Evolutionary conservation across 768 basidiomycete genomes (phyloP).

Genomic region (Aureoboletus auriporus): DNA sequence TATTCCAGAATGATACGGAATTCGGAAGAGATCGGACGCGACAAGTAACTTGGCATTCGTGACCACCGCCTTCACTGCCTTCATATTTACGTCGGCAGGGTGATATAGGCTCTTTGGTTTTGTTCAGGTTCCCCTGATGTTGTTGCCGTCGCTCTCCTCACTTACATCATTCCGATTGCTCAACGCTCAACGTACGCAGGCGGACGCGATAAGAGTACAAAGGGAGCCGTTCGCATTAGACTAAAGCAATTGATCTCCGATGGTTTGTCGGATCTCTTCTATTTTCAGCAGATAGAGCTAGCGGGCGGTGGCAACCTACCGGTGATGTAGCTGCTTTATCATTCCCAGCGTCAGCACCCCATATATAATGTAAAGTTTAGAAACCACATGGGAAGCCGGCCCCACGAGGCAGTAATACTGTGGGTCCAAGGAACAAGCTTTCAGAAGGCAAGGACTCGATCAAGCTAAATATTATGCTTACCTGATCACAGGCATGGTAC

Average conservation of each 20-base stretch:
- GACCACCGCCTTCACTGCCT: neutral
- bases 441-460: neutral
- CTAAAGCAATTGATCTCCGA: conserved; percentile 4
- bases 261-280: neutral
- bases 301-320: neutral
- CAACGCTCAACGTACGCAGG: neutral
- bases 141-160: conserved; percentile 2
- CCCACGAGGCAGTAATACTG: neutral
- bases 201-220: neutral
- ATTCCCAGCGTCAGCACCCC: no score
- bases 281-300: neutral
- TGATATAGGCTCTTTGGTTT: conserved; percentile 16
- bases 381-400: neutral
- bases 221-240: neutral
- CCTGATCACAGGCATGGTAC: conserved; percentile 7
- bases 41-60: neutral
- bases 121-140: conserved; percentile 3
- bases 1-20: neutral
- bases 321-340: neutral
- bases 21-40: neutral
- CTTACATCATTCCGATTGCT: conserved; percentile 11
- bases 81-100: conserved; percentile 20
- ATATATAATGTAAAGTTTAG: no score
- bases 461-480: neutral
- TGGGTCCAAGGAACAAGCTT: conserved; percentile 16